phyloP scores from a whole-genome alignment of 202 grass and related monocot genomes.

The Carex sylvatica region DNA sequence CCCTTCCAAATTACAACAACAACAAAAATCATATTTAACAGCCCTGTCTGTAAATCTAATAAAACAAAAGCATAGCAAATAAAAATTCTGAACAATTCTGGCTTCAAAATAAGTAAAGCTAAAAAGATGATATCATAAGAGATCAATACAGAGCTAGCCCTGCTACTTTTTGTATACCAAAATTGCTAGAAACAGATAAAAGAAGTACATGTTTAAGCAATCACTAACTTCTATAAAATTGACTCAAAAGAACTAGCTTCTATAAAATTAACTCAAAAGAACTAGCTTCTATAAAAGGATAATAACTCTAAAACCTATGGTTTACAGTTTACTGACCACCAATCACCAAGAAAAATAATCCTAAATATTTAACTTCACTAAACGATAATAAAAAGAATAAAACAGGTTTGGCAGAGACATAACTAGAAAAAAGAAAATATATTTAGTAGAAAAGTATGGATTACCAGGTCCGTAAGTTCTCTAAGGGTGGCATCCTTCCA shows the following conservation, averaged over 20 bases:
- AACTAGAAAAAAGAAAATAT: background rate
- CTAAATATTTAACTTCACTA: background rate
- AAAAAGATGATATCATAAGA: background rate
- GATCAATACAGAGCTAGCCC: background rate
- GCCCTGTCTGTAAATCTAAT: background rate
- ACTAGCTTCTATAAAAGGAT: background rate
- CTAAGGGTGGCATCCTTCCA: constrained; percentile 96
- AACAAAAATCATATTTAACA: background rate
- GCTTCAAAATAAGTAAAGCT: background rate
- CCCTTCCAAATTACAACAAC: constrained; percentile 6
- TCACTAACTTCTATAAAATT: background rate
- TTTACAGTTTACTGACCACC: background rate
- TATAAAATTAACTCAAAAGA: background rate
- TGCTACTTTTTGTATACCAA: background rate
- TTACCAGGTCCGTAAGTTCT: constrained; percentile 94
- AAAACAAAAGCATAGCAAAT: background rate
- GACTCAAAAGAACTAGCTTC: too few species aligned
- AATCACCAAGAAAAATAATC: background rate
- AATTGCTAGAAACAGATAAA: background rate
- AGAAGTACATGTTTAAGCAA: background rate
- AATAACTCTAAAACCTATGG: background rate
- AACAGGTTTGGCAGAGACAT: background rate
- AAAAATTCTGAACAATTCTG: constrained; percentile 5
- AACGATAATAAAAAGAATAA: background rate
- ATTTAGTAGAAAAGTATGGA: background rate